These are phyloP conservation scores for Botrytis fragariae DNA, from an alignment of 2,329 filamentous ascomycete species.

Conservation along the genomic window DNA sequence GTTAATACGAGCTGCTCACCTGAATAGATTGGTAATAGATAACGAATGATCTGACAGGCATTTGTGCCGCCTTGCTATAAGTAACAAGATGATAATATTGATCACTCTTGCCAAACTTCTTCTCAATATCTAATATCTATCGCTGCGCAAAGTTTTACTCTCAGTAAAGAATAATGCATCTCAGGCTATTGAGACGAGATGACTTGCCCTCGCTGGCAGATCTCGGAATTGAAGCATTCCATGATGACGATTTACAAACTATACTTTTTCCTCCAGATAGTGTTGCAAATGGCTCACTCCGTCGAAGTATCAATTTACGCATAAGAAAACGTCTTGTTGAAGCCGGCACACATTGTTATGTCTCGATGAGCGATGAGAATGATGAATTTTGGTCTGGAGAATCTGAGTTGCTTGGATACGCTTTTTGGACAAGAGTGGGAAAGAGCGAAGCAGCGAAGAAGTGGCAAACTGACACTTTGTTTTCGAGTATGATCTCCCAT, in stretches of 20 bases:
- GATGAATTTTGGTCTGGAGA: conserved; percentile 16
- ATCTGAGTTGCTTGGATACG: conserved; percentile 13
- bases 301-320: background rate
- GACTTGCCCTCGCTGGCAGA: conserved; percentile 1
- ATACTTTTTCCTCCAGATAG: conserved; percentile 8
- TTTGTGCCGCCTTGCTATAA: background rate
- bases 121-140: background rate
- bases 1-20: background rate
- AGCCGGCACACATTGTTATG: background rate
- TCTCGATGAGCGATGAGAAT: conserved; percentile 5
- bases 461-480: conserved; percentile 12
- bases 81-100: background rate
- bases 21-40: background rate
- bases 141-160: background rate
- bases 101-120: background rate
- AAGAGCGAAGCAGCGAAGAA: conserved; percentile 13
- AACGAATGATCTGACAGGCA: no score
- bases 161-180: background rate
- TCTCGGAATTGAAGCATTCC: conserved; percentile 1
- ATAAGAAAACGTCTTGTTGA: background rate
- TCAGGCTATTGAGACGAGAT: background rate
- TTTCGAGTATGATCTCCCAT: background rate
- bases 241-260: background rate
- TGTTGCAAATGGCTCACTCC: background rate
- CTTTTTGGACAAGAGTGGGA: conserved; percentile 11